Evolutionary conservation across 306 rosid genomes (phyloP).

Genomic region (Sindora glabra): DNA sequence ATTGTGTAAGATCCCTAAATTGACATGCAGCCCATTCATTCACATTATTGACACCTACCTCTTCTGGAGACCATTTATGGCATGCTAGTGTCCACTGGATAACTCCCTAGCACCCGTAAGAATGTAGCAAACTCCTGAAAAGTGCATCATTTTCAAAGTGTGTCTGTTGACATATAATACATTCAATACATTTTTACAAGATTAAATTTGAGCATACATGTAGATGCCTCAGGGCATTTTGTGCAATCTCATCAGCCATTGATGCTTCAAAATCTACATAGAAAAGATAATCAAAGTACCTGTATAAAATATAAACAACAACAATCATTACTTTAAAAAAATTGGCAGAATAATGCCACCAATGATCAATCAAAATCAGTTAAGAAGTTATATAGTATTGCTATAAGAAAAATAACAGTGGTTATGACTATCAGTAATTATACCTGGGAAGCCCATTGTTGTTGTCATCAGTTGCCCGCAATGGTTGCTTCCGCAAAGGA

Average conservation of each 20-base stretch:
- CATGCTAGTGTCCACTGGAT: slow-evolving; percentile 74
- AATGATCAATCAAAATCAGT: background rate
- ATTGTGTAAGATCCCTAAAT: slow-evolving; percentile 1
- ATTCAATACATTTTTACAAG: background rate
- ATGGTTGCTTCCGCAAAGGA: slow-evolving; percentile 73
- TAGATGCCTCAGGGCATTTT: slow-evolving; percentile 79
- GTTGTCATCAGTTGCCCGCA: slow-evolving; percentile 58
- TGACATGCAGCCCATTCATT: background rate
- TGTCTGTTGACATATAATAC: slow-evolving; percentile 2
- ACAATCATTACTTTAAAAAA: background rate
- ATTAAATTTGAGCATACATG: slow-evolving; percentile 38
- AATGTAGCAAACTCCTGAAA: slow-evolving; percentile 86
- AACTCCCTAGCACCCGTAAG: slow-evolving; percentile 95
- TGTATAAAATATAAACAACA: slow-evolving; percentile 24
- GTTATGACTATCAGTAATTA: slow-evolving; percentile 17
- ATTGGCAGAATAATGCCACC: background rate
- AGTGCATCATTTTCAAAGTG: slow-evolving; percentile 14
- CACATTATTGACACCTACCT: slow-evolving; percentile 20
- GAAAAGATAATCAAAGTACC: slow-evolving; percentile 88
- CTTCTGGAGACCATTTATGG: slow-evolving; percentile 23
- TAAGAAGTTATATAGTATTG: background rate
- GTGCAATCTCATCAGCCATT: slow-evolving; percentile 89
- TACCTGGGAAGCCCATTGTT: slow-evolving; percentile 56
- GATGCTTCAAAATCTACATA: slow-evolving; percentile 96
- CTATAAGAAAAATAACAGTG: background rate